Base-by-base conservation (phyloP, 2,329 filamentous ascomycete genomes). In the Venturia pyrina region DNA sequence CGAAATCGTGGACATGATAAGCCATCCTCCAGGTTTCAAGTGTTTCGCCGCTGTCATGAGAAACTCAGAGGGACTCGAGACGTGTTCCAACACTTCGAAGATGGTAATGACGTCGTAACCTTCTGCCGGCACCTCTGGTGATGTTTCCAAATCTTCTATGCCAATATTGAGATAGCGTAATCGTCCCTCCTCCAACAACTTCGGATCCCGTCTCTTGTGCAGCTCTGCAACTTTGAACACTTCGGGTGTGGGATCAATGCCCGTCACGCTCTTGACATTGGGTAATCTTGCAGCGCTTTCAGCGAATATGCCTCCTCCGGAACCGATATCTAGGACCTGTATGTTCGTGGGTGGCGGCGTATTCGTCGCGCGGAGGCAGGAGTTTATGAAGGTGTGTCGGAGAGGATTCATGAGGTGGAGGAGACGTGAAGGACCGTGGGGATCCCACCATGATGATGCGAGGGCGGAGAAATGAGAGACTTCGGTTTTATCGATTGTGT, bases 361-460 rank as follows among this genome's bases (percentile, higher is more conserved):
- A 59, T 69, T 73, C 71, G 70, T 68, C 70, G 44, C 68, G 69
- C 82, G 76, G 60, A 88, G 84, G 74, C 93, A 97, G 68, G 80
- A 78, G 28, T 82, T 82, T 75, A 97, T 95, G 78, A 98, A 98
- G 78, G 92, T 87, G 79, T 98, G 93, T 43, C 95, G 92, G 59
- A 96, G 85, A 1, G 95, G 95, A 79, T 99, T 98, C 93, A 99
- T 98, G 70, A 96, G 88, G 77, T 99, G 95, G 1, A 99, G 86
- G 67, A 97, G 87, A 48, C 93, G 87, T 4, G 92, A 97, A 7
- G 93, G 89, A 63, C 95, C 95, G 74, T 96, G 87, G 1, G 93
- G 90, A 77, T 98, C 93, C 95, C 95, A 99, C 95, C 95, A 99
- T 72, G 89, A 89, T 70, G 90, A 90, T 69, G 95, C 95, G 72